Conservation (phyloP, 306 rosid genomes). For the Sechiopsis laciniata region DNA sequence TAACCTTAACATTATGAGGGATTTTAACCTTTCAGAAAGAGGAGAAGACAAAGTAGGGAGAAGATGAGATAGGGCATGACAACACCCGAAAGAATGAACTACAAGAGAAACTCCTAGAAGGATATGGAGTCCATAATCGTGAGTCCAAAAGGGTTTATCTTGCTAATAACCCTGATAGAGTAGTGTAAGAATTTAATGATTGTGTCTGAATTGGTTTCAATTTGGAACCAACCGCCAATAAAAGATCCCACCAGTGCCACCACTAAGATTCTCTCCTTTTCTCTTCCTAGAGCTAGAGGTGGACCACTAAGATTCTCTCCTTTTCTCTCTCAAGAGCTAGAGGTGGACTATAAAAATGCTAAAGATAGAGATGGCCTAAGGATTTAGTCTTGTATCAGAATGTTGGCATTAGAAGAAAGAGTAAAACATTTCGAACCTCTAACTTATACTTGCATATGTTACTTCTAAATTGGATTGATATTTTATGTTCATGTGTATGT, state of each 20-base stretch:
- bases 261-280: neutral
- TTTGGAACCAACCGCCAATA: neutral
- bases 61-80: no score
- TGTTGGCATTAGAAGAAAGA: neutral
- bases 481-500: neutral
- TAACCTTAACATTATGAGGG: no score
- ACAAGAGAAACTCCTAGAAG: no score
- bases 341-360: neutral
- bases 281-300: neutral
- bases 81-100: no score
- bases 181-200: neutral
- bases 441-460: neutral
- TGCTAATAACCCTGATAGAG: neutral
- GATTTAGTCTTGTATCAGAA: neutral
- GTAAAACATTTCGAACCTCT: neutral
- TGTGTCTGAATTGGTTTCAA: neutral
- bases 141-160: neutral
- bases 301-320: no score
- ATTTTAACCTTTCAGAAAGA: no score
- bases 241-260: neutral
- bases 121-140: no score
- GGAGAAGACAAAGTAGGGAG: no score
- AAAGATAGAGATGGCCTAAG: neutral
- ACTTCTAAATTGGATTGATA: neutral
- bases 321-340: no score